Evolutionary conservation across 2,329 filamentous ascomycete species (phyloP), one percentile per base, ranked within the genome.

Genomic region (Monilinia polystroma): DNA sequence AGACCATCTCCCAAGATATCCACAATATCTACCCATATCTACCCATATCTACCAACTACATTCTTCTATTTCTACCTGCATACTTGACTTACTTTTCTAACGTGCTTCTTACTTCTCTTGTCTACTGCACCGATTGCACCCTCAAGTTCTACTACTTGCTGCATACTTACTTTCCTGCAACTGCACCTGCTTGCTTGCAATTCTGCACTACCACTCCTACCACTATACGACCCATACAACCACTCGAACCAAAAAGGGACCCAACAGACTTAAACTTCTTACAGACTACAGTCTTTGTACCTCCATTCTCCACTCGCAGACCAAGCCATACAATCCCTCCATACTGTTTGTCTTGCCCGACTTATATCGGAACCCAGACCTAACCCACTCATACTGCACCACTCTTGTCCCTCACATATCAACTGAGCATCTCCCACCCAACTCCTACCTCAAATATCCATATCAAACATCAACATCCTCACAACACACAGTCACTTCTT

Each of bases 371-470:
- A 62, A 66, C 26, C 35, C 45, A 51, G 56, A 54, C 47, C 32
- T 6, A 62, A 62, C n/a, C 58, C 58, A 62, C 58, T 62, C 64
- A 60, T 26, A 62, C 41, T 41, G 55, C 55, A 60, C 47, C 49
- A 62, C 49, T 66, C 49, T 66, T 62, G 64, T 62, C 64, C 64
- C 64, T 66, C 64, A 66, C 64, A 66, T 66, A 66, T 66, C 49
- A 62, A 66, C 47, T 66, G 47, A 62, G 26, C 32, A 62, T 54
- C 29, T 66, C 64, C 64, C 64, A n/a, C 56, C 49, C 59, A 59
- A 59, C 16, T 53, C 26, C 23, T 4, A 58, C 41, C 41, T 41
- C 43, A 32, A 35, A 66, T 23, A 45, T 66, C 26, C 18, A 60
- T 58, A 52, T 65, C 63, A 65, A 49, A 29, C 38, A 66, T 52